Base-by-base conservation (phyloP, 176 grass and related monocot genomes). In the maize (Zea mays) region DNA sequence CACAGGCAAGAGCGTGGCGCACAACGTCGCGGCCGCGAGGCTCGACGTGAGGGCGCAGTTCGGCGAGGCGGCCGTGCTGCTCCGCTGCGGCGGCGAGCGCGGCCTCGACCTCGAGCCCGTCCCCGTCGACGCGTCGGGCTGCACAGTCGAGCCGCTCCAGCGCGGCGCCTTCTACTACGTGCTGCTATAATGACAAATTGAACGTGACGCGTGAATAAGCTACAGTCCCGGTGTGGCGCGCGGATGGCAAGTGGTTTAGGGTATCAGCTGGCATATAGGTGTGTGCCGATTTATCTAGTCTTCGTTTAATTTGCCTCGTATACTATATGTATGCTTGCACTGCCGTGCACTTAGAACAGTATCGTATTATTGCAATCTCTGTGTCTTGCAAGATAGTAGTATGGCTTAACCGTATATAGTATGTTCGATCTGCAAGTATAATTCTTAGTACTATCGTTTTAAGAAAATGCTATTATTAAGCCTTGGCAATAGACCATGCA, bases 111-210 rank as follows among this genome's bases (percentile, higher is more conserved):
- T 71, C n/a, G 84, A 85, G 74, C 41, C 52, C 14, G 75, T 92
- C 59, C 43, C 73, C 50, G 51, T 87, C 67, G 89, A 91, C 73
- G 79, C 49, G 42, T 79, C 79, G 6, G 90, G 90, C 4, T 51
- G 79, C 79, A 92, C 90, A 42, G 44, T 88, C 43, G 70, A 92
- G 67, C 86, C 86, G 71, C 90, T 92, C 48, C 86, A 86, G 73
- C 75, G 83, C 5, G 83, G 80, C 4, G 83, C 44, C n/a, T 69
- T 82, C 58, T 92, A 92, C 80, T 86, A 76, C 44, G 50, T 88
- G 75, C 64, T 88, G 6, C 39, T 84, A 21, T 88, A 69, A 39
- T 9, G 0, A 17, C 10, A 36, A 34, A 7, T 14, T 2, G 1
- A 11, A 51, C 19, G 11, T 14, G n/a, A 27, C 37, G 38, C n/a